Evolutionary conservation across 495 filamentous ascomycete genomes (phyloP).

Genomic region (Tuber borchii): DNA sequence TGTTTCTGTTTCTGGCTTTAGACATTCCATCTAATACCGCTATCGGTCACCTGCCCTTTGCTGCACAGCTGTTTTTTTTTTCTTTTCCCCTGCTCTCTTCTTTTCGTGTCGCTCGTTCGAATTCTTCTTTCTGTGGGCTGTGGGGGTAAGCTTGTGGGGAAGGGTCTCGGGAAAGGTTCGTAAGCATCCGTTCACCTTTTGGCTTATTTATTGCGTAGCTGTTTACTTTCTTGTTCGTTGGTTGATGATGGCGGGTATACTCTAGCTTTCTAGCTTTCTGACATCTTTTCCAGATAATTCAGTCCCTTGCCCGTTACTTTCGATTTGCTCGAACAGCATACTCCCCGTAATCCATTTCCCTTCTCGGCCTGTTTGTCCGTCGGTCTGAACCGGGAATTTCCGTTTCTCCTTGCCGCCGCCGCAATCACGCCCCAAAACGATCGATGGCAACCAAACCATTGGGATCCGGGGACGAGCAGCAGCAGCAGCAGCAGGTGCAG

Average conservation of each 20-base stretch:
- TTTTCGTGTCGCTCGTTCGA: background rate
- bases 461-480: constrained; percentile 14
- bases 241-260: background rate
- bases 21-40: background rate
- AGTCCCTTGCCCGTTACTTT: background rate
- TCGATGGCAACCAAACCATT: constrained; percentile 50
- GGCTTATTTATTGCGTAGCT: background rate
- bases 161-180: constrained; percentile 1
- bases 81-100: background rate
- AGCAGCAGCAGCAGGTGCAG: background rate
- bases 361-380: background rate
- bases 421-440: constrained; percentile 2
- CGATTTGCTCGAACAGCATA: background rate
- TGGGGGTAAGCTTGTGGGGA: background rate
- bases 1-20: background rate
- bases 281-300: background rate
- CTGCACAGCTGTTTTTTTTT: background rate
- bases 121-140: background rate
- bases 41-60: background rate
- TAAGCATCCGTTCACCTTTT: background rate
- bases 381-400: background rate
- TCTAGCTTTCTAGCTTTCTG: background rate
- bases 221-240: background rate
- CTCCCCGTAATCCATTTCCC: background rate
- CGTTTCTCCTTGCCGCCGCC: constrained; percentile 3